These are phyloP conservation scores for Selenicereus undatus DNA, from an alignment of 148 eudicot genomes.

Conservation along the genomic window DNA sequence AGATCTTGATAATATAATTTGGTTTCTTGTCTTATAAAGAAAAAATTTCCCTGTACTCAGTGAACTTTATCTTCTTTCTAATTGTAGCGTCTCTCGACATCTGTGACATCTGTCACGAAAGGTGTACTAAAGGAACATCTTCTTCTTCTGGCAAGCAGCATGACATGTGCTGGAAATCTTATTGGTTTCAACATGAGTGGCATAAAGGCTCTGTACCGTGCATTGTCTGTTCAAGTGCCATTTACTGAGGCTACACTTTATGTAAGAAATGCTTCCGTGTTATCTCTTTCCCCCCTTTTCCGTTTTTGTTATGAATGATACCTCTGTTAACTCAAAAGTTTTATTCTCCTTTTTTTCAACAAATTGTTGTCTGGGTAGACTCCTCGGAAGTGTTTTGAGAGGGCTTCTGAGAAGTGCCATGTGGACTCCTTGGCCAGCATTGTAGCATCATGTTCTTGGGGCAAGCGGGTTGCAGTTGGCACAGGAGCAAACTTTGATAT, in stretches of 20 bases:
- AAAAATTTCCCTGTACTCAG: not conserved
- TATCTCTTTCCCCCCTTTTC: not conserved
- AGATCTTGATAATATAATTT: not conserved
- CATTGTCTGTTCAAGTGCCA: slow-evolving; percentile 75
- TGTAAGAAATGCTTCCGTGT: slow-evolving; percentile 40
- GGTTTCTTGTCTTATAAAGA: not conserved
- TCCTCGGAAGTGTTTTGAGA: slow-evolving; percentile 88
- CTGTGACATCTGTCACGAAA: slow-evolving; percentile 85
- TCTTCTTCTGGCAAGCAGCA: slow-evolving; percentile 84
- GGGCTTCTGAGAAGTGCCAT: slow-evolving; percentile 92
- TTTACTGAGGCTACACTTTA: slow-evolving; percentile 91
- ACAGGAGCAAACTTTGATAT: slow-evolving; percentile 85
- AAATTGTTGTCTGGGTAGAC: slow-evolving; percentile 38
- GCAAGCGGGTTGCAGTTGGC: slow-evolving; percentile 92
- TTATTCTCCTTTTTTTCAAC: not conserved
- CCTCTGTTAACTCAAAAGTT: not conserved
- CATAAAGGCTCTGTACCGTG: slow-evolving; percentile 67
- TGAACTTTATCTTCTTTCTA: not conserved
- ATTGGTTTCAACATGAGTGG: slow-evolving; percentile 85
- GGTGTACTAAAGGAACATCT: slow-evolving; percentile 94
- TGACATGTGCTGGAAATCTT: slow-evolving; percentile 83
- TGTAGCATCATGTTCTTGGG: slow-evolving; percentile 97
- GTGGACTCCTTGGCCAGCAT: slow-evolving; percentile 76
- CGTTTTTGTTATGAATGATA: not conserved
- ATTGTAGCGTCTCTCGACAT: slow-evolving; percentile 85